phyloP scores from a whole-genome alignment of 371 early-diverging fungal species.

The Enterocytospora artemiae region DNA sequence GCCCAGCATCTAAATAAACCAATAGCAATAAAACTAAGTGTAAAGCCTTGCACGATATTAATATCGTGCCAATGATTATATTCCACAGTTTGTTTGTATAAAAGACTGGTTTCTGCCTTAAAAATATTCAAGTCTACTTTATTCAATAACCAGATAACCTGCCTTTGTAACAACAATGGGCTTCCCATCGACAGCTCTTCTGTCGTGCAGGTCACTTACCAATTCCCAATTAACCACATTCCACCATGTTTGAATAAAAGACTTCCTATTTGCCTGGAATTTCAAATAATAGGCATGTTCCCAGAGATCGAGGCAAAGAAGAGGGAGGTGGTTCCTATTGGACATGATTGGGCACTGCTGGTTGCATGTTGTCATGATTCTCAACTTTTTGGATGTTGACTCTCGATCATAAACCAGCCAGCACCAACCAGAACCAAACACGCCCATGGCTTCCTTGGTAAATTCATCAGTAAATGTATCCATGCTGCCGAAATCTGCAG shows the following conservation, averaged over 20 bases:
- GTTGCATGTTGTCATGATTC: constrained; percentile 76
- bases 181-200: constrained; percentile 25
- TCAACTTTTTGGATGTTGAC: constrained; percentile 59
- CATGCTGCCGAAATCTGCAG: constrained; percentile 72
- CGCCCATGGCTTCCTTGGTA: constrained; percentile 68
- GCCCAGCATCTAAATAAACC: no score
- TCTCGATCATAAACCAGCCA: constrained; percentile 80
- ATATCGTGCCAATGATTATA: no score
- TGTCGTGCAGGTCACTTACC: constrained; percentile 47
- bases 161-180: constrained; percentile 60
- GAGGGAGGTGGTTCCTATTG: constrained; percentile 63
- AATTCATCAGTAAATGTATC: constrained; percentile 70
- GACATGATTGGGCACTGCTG: constrained; percentile 71
- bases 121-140: neutral
- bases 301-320: constrained; percentile 90
- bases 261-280: constrained; percentile 84
- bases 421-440: constrained; percentile 92
- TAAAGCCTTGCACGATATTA: constrained; percentile 2
- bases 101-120: no score
- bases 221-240: constrained; percentile 90
- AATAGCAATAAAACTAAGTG: no score
- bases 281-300: constrained; percentile 93
- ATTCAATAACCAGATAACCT: constrained; percentile 32
- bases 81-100: no score
- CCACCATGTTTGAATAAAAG: constrained; percentile 85